A percentile compares a stretch with the other conserved stretches of the same genome.
These are phyloP conservation scores for Eucalyptus rudis DNA, from an alignment of 345 rosid species.

Conservation along the genomic window DNA sequence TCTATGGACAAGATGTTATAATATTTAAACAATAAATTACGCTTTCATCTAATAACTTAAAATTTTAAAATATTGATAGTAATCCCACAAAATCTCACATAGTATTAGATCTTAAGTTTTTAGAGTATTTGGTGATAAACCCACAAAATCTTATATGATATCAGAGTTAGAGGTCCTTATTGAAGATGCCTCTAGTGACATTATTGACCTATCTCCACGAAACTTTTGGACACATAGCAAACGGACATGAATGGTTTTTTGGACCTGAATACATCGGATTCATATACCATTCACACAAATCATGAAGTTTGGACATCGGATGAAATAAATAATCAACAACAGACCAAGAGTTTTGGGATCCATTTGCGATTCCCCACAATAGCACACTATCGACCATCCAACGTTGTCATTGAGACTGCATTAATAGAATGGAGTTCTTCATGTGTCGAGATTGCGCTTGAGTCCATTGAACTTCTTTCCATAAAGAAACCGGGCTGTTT, in stretches of 20 bases:
- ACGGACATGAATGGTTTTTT: background rate
- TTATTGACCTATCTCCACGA: no score
- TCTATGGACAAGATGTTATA: accelerated
- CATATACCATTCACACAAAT: background rate
- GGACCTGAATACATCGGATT: background rate
- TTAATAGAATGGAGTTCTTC: background rate
- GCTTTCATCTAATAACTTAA: no score
- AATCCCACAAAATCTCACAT: accelerated
- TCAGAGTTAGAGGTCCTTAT: no score
- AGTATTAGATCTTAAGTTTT: no score
- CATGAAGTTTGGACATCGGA: background rate
- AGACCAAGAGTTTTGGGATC: background rate
- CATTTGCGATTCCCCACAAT: background rate
- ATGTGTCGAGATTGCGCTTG: background rate
- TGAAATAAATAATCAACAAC: no score
- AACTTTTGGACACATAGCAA: no score
- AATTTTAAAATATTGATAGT: accelerated
- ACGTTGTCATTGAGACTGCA: background rate
- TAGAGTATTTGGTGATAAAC: no score
- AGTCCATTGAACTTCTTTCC: background rate
- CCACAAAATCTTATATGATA: no score
- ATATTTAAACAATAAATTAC: no score
- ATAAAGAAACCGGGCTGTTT: constrained; percentile 8
- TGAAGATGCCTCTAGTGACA: no score
- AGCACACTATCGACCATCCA: background rate